Percentiles rank a stretch among this genome's conserved stretches.
Evolutionary conservation across 805 yeast genomes (phyloP).

Genomic region (Nakazawaea molendinolei): DNA sequence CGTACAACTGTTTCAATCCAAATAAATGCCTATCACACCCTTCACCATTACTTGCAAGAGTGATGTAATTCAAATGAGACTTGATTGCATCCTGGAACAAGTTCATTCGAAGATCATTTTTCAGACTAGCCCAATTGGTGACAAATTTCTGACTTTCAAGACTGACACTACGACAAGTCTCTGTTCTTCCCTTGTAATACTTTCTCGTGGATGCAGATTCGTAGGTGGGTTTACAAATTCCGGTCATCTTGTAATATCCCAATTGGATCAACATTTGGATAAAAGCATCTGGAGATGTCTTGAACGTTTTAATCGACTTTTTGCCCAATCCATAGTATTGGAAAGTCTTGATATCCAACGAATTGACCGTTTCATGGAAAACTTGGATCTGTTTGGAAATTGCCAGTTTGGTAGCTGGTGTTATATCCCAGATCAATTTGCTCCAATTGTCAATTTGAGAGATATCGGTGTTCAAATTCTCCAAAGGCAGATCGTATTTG

Average conservation of each 20-base stretch:
- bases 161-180: constrained; percentile 84
- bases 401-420: constrained; percentile 40
- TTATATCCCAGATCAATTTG: constrained; percentile 51
- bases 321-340: constrained; percentile 84
- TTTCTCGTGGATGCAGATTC: constrained; percentile 94
- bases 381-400: constrained; percentile 50
- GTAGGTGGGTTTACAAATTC: constrained; percentile 81
- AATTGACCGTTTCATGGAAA: constrained; percentile 46
- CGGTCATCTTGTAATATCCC: constrained; percentile 79
- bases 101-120: constrained; percentile 49
- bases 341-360: constrained; percentile 74
- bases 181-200: constrained; percentile 87
- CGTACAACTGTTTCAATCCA: constrained; percentile 72
- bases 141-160: constrained; percentile 65
- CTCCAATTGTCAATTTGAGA: constrained; percentile 15
- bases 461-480: constrained; percentile 16
- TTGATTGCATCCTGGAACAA: constrained; percentile 67
- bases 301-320: constrained; percentile 73
- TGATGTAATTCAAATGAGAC: constrained; percentile 69
- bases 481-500: constrained; percentile 27
- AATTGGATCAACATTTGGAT: constrained; percentile 88
- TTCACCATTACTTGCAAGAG: constrained; percentile 73
- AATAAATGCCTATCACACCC: constrained; percentile 94
- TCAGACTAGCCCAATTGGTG: constrained; percentile 54
- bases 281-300: constrained; percentile 88